Evolutionary conservation across 345 rosid species (phyloP), one percentile per base, ranked within the genome.

Genomic region (Litchi chinensis): DNA sequence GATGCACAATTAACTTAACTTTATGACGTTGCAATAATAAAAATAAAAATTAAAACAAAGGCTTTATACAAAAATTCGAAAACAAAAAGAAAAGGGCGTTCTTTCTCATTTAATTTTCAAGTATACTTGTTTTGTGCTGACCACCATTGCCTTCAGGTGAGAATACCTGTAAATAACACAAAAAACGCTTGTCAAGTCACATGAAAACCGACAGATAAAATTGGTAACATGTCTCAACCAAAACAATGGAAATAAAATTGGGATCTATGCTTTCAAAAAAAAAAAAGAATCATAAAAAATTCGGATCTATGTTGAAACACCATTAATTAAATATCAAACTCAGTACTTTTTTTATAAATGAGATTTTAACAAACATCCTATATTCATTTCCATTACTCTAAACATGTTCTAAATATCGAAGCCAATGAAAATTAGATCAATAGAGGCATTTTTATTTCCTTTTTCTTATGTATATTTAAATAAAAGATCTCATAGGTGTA

Each of bases 151-250:
- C 18, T 50, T 65, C 70, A 26, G 22, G 62, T 5, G 70, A 46
- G 70, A 75, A 24, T 44, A 26, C 77, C 77, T 75, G n/a, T 10
- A 75, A 75, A 1, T 5, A 52, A 71, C 64, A 32, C 8, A 6
- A 8, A 70, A 5, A 68, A 41, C 5, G 16, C n/a, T 22, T 26
- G 13, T 50, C 5, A 26, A 19, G 26, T 56, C 19, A 52, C 48
- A n/a, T n/a, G n/a, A 57, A 72, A 57, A 56, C 24, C 18, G 16
- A 18, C n/a, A 57, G 6, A 57, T 57, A 57, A 57, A 11, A 10
- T 10, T 13, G 57, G 57, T 10, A 52, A 7, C 24, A 57, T 50
- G 24, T 57, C 7, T 19, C 8, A 8, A 57, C 63, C 63, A 18
- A 2, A 50, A 52, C n/a, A 52, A 52, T 52, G n/a, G 56, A 52